phyloP scores from a whole-genome alignment of 306 rosid species.

The Pyrus pyrifolia region DNA sequence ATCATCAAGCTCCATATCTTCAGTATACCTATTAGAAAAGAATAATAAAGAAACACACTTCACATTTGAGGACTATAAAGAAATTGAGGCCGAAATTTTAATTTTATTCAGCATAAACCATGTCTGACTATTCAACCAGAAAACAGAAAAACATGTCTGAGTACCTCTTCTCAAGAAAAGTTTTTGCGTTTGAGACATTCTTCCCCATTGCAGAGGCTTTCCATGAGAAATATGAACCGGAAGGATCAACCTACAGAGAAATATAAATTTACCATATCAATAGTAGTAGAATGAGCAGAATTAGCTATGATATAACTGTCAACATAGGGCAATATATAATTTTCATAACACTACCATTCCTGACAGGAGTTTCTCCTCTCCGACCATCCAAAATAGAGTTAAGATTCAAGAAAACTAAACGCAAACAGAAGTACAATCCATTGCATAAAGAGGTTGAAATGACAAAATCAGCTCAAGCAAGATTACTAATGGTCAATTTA shows the following conservation, averaged over 20 bases:
- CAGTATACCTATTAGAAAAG: constrained; percentile 57
- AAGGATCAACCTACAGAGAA: constrained; percentile 78
- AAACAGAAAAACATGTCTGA: neutral
- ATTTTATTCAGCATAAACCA: neutral
- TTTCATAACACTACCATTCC: neutral
- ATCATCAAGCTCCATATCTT: constrained; percentile 96
- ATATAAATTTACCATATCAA: constrained; percentile 1
- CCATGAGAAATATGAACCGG: constrained; percentile 96
- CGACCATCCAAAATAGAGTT: neutral
- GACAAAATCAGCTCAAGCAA: too few relatives aligned
- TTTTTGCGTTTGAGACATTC: constrained; percentile 92
- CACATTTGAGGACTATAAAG: neutral
- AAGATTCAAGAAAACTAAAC: neutral
- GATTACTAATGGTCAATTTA: neutral
- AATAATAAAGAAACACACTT: neutral
- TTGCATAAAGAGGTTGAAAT: neutral
- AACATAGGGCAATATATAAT: neutral
- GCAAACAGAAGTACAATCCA: neutral
- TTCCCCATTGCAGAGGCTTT: constrained; percentile 99
- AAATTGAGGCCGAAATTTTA: neutral
- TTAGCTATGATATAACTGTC: neutral
- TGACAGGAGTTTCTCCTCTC: neutral
- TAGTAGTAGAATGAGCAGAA: neutral
- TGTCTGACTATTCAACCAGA: neutral
- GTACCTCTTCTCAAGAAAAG: constrained; percentile 99